Evolutionary conservation across 768 basidiomycete species (phyloP).

Genomic region (Lactarius indigo): DNA sequence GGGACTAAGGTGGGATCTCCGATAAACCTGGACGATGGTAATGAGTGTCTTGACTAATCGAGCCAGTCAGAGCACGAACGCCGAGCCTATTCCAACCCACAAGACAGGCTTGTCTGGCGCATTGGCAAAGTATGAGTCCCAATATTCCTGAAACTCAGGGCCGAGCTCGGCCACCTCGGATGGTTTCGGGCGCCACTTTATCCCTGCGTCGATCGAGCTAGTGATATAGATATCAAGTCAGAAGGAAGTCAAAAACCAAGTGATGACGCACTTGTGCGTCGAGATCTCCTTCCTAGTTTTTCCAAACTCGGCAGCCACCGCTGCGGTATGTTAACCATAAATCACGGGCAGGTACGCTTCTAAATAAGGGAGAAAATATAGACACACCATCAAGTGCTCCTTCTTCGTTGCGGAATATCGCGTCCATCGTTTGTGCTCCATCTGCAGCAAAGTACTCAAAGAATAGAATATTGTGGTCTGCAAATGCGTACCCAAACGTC

Average conservation of each 20-base stretch:
- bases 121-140: constrained; percentile 48
- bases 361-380: background rate
- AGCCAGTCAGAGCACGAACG: constrained; percentile 34
- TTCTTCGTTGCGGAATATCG: constrained; percentile 15
- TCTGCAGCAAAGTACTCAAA: constrained; percentile 19
- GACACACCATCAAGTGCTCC: constrained; percentile 23
- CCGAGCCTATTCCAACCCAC: constrained; percentile 40
- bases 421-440: constrained; percentile 23
- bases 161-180: constrained; percentile 48
- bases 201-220: constrained; percentile 43
- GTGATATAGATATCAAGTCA: background rate
- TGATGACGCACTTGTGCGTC: constrained; percentile 42
- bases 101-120: constrained; percentile 55
- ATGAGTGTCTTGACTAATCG: background rate
- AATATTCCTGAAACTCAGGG: constrained; percentile 44
- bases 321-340: constrained; percentile 22
- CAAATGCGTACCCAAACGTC: background rate
- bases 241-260: too few relatives aligned
- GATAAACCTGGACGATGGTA: constrained; percentile 4
- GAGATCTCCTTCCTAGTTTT: constrained; percentile 45
- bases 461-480: constrained; percentile 24
- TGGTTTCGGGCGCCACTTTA: constrained; percentile 51
- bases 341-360: background rate
- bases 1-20: constrained; percentile 21
- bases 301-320: constrained; percentile 36